Evolutionary conservation across 176 grass and related monocot genomes (phyloP).

Genomic region (Aechmea fasciata): DNA sequence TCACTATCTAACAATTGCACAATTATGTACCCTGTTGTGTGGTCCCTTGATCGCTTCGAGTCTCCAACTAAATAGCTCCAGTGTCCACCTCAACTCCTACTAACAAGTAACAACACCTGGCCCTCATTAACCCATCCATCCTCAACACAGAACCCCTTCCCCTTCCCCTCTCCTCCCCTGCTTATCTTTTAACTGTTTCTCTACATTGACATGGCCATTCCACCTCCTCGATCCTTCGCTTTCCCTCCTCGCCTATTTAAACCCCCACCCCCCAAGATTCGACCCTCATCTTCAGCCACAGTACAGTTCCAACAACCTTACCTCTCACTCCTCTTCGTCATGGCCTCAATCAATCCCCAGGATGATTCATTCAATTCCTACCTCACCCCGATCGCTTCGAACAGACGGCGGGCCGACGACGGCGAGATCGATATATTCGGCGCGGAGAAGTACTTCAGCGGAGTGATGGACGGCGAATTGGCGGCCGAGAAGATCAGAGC

Average conservation of each 20-base stretch:
- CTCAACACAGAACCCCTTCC: slow-evolving; percentile 1
- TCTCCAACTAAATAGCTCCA: not conserved
- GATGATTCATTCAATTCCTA: slow-evolving; percentile 36
- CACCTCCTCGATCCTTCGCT: not conserved
- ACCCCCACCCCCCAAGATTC: not conserved
- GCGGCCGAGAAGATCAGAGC: not conserved
- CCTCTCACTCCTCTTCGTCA: not conserved
- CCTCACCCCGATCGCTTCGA: slow-evolving; percentile 23
- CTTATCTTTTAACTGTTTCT: slow-evolving; percentile 19
- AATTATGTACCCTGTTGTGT: not conserved
- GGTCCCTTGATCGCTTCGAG: not conserved
- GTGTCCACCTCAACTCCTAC: not conserved
- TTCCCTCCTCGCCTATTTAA: slow-evolving; percentile 12
- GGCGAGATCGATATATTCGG: slow-evolving; percentile 70
- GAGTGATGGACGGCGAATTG: slow-evolving; percentile 24
- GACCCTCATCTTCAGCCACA: not conserved
- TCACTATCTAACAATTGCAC: no score
- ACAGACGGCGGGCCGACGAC: slow-evolving; percentile 32
- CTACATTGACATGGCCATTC: not conserved
- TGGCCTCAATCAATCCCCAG: slow-evolving; percentile 18
- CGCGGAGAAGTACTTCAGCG: slow-evolving; percentile 65
- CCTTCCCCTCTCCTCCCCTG: not conserved
- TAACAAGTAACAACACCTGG: not conserved
- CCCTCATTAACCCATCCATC: not conserved
- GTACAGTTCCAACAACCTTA: not conserved